Base-by-base conservation (phyloP, 2,329 filamentous ascomycete species). In the Amylocarpus encephaloides region DNA sequence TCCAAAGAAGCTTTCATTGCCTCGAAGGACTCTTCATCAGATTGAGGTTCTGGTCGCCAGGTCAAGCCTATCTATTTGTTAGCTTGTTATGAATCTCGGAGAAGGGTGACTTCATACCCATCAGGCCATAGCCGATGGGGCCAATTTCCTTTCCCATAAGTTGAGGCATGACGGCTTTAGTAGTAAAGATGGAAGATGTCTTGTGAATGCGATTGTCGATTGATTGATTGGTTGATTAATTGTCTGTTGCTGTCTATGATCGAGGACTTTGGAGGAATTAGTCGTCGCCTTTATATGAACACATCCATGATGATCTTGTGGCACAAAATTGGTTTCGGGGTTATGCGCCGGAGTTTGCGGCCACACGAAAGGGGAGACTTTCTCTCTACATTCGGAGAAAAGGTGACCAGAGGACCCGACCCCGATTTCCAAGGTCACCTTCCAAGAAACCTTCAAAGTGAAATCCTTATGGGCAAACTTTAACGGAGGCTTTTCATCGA, bases 1-100 rank as follows among this genome's bases (percentile, higher is more conserved):
- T 66, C 54, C 12, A 81, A 62, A 5, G 79, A 70, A n/a, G 74
- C 71, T 55, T 75, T 75, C 66, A 85, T 70, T 10, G 77, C 73
- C 41, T 73, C 73, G 52, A 81, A 73, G 41, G 74, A 70, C 53
- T 76, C 67, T 18, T 77, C 71, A 10, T 73, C 59, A 2, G 73
- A 63, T 13, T 66, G 62, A 13, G 51, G 50, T 10, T 53, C 39
- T 6, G 52, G 53, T 5, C 62, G 54, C 61, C 58, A 64, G 22
- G 63, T 64, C 16, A 65, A 56, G 44, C 63, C 63, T 51, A 13
- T 22, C 5, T 11, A 32, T 18, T 16, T 13, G n/a, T 49, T 18
- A 50, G 33, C 43, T 5, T 38, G 12, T 18, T 22, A 15, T 16
- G 2, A 26, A 12, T 32, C 6, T 5, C n/a, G 16, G 33, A 18